Base-by-base conservation (phyloP, 768 basidiomycete species). In the Kwoniella sp. region DNA sequence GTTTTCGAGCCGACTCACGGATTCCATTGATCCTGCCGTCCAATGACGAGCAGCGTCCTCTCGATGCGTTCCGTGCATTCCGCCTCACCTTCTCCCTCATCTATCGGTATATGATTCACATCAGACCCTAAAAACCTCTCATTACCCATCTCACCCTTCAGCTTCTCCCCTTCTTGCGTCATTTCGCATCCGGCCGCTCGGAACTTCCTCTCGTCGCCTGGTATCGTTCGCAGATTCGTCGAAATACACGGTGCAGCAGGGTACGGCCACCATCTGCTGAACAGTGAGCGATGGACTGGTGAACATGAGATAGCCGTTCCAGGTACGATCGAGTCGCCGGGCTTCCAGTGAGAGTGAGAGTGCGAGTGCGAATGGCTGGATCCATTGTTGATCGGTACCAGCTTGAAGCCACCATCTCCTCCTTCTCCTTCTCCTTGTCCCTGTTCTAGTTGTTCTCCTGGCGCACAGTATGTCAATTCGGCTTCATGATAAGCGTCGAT, bases 11-110 rank as follows among this genome's bases (percentile, higher is more conserved):
- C 41, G 20, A 69, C 66, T 60, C 30, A 72, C 72, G 71, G 70
- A 63, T 76, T 78, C 77, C 75, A 76, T 37, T 74, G 72, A 68
- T 78, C 77, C 60, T 78, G 77, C 34, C 77, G 48, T 2, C 73
- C 72, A 34, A 78, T 71, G 22, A 78, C 41, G 29, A 78, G 29
- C 4, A 74, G 30, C 3, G 76, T 77, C 45, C 68, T 56, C 28
- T 69, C 67, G 2, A 73, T 54, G 13, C 53, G 17, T 58, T 69
- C 69, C 31, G 51, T 58, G 55, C 75, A 74, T 50, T 63, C 53
- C 34, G 41, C 52, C 1, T 29, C 61, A 20, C 37, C 20, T 25
- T 64, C 57, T 4, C 15, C 23, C 13, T 55, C 54, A 4, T 41
- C 23, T 17, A 45, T 3, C 41, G 41, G 41, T 45, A 45, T 45